These are phyloP conservation scores for Wilcoxina mikolae DNA, from an alignment of 495 filamentous ascomycete species.

Conservation along the genomic window DNA sequence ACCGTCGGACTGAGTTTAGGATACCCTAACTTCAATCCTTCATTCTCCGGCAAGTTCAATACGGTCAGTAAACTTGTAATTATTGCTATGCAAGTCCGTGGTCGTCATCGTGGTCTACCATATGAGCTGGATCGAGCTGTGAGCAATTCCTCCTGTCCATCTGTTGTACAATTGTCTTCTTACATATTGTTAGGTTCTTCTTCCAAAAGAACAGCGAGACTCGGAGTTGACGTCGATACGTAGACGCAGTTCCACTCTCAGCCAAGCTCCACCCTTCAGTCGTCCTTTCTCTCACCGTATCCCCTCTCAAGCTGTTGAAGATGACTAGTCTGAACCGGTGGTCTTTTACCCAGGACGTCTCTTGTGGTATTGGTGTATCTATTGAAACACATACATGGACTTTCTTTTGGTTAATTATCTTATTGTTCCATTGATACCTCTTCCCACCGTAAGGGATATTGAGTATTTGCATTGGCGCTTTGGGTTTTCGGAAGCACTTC, in stretches of 20 bases:
- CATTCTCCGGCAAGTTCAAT: constrained; percentile 65
- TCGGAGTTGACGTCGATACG: constrained; percentile 33
- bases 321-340: constrained; percentile 10
- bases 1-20: constrained; percentile 86
- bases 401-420: too few relatives aligned
- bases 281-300: constrained; percentile 8
- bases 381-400: too few relatives aligned
- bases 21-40: constrained; percentile 56
- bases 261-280: neutral
- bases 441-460: too few relatives aligned
- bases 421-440: too few relatives aligned
- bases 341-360: too few relatives aligned
- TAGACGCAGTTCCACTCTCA: constrained; percentile 10
- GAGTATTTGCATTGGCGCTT: too few relatives aligned
- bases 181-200: constrained; percentile 11
- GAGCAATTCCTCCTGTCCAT: neutral
- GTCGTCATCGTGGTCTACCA: constrained; percentile 79
- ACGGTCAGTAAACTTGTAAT: constrained; percentile 79
- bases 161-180: neutral
- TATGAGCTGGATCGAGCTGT: constrained; percentile 76
- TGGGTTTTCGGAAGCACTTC: too few relatives aligned
- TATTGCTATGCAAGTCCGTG: constrained; percentile 84
- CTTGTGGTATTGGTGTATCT: too few relatives aligned
- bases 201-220: constrained; percentile 46
- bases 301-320: constrained; percentile 11